Base-by-base conservation (phyloP, 768 basidiomycete species). In the Thelephora ganbajun region DNA sequence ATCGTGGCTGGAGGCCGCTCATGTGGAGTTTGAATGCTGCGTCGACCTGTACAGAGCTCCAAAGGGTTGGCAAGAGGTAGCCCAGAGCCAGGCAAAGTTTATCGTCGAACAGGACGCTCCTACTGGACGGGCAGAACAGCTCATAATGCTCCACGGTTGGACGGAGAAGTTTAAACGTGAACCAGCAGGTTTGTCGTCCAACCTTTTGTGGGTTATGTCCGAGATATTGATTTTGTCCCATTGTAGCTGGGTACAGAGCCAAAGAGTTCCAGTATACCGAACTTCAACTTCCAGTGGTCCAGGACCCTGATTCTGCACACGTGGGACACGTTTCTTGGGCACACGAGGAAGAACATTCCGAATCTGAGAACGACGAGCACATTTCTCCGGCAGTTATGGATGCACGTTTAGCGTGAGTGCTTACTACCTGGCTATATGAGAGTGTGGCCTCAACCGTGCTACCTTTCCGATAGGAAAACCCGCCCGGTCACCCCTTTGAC, bases 31-130 rank as follows among this genome's bases (percentile, higher is more conserved):
- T 2, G 84, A 86, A 55, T 58, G 70, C 2, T 69, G 69, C 50
- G 45, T 88, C 19, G 90, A 93, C 54, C 65, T 81, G 3, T 93
- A 89, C 60, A 69, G 70, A 26, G 71, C 80, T 7, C 79, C 82
- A 11, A 50, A 57, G 18, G 78, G 74, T 0, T 82, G 79, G 74
- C 64, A 62, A 50, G 62, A 67, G 33, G 59, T 63, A 35, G 75
- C 74, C 2, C 57, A 60, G 33, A 59, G 61, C 2, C 93, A 96
- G 60, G 62, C 70, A 11, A 64, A 69, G 11, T 96, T 88, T 57
- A 60, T 96, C 20, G 64, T 66, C 13, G 68, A 68, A 45, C 86
- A 96, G 60, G 93, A 96, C 59, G 59, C 57, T 20, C 57, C 69
- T 19, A 91, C 89, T 2, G 72, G 72, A 20, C 72, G 92, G 53